Percentiles rank a stretch among this genome's conserved stretches.
phyloP scores from a whole-genome alignment of 495 filamentous ascomycete genomes.

The Cudoniella acicularis region DNA sequence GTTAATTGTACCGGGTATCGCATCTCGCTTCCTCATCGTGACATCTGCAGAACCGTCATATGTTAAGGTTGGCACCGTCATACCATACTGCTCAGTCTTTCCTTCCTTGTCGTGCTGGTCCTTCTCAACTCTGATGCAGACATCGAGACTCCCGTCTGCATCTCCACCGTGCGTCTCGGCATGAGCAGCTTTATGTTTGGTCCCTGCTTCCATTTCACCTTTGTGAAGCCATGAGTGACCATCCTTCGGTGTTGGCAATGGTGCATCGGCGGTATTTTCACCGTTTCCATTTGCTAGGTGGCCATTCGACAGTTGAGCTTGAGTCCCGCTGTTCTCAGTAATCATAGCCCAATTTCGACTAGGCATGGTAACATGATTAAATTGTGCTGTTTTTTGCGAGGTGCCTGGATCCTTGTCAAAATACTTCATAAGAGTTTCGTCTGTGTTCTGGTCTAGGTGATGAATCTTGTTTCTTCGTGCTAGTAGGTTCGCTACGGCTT shows the following conservation, averaged over 20 bases:
- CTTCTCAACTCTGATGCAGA: slow-evolving; percentile 66
- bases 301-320: slow-evolving; percentile 2
- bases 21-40: slow-evolving; percentile 16
- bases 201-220: slow-evolving; percentile 64
- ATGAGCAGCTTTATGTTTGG: slow-evolving; percentile 57
- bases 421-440: slow-evolving; percentile 83
- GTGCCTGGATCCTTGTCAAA: slow-evolving; percentile 81
- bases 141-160: slow-evolving; percentile 61
- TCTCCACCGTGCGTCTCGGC: slow-evolving; percentile 46
- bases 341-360: slow-evolving; percentile 83
- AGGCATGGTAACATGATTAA: slow-evolving; percentile 87
- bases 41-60: slow-evolving; percentile 17
- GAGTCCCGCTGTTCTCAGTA: slow-evolving; percentile 50
- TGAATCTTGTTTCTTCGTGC: slow-evolving; percentile 88
- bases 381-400: slow-evolving; percentile 58
- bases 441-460: slow-evolving; percentile 76
- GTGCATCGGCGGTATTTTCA: neutral
- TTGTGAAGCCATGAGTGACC: slow-evolving; percentile 59
- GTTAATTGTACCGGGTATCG: slow-evolving; percentile 6
- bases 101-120: slow-evolving; percentile 62
- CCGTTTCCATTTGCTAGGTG: neutral
- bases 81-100: slow-evolving; percentile 63
- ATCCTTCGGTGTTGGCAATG: slow-evolving; percentile 39
- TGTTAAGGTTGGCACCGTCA: slow-evolving; percentile 49
- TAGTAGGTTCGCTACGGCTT: slow-evolving; percentile 82